Base-by-base conservation (phyloP, 179 eudicot species). In the Gypsophila paniculata region DNA sequence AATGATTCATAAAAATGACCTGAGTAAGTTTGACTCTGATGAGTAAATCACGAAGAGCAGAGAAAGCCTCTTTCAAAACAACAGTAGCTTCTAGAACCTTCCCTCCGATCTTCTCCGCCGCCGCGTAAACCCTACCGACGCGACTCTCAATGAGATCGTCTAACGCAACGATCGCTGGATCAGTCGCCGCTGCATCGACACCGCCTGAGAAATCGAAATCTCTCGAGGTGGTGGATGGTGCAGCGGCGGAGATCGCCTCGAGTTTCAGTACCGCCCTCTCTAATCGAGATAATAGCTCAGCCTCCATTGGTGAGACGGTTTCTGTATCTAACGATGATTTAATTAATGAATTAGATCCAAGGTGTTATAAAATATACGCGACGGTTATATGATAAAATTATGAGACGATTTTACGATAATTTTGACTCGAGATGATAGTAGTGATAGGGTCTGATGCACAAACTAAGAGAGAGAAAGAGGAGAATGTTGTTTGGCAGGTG, bases 91-190 rank as follows among this genome's bases (percentile, higher is more conserved):
- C 99, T 74, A 80, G 70, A 58, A 94, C 97, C 72, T 87, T 77
- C 60, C 84, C 96, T n/a, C 99, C 97, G 48, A 94, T 89, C 87
- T 85, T 88, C 89, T 82, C 89, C 46, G 86, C 94, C 4, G 92
- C 91, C 17, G 69, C 74, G 21, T 77, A 74, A 80, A 91, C 85
- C 86, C 85, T 88, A 66, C 81, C 87, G 5, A 91, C 82, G 21
- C 21, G 69, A 62, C 77, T 74, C 71, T 81, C 71, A 25, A 88
- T 81, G 62, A 93, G 80, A 75, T 94, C 96, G 18, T 86, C 96
- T 51, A 88, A 91, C 21, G 94, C 97, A 36, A 70, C 71, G 55
- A 93, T 85, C 64, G 97, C 77, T 62, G 94, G 97, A 91, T 93
- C 98, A 15, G 69, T 22, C 38, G 81, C 78, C 59, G 65, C 66